Base-by-base conservation (phyloP, 1,284 basidiomycete species). In the Vanrija pseudolonga region DNA sequence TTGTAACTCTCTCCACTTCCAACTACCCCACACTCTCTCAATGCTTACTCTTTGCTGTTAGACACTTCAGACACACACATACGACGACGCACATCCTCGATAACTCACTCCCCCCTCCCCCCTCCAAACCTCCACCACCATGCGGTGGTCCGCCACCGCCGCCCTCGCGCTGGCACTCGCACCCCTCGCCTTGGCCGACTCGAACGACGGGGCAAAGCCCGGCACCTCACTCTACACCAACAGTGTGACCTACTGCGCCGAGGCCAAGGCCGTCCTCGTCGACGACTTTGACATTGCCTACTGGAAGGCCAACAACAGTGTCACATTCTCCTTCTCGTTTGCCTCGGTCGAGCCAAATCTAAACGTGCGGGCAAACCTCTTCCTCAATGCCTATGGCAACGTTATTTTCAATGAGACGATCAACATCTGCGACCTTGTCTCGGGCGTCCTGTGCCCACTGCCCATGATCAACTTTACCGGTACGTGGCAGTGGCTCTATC, bases 391-490 rank as follows among this genome's bases (percentile, higher is more conserved):
- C 19, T 95, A 94, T 64, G 91, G 90, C 55, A 83, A 84, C 71
- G 80, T 84, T 40, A 82, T 86, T 14, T 65, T 92, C 64, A 94
- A 94, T 69, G 67, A 86, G 61, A 88, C 88, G 17, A 75, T 93
- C 60, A 63, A 79, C 56, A 65, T 95, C 28, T 95, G 92, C 79
- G 77, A 77, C 51, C 80, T 89, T 41, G 80, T 93, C 24, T 72
- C 78, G 55, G 89, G 89, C 36, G 85, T 85, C n/a, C 79, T 95
- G 12, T 96, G 92, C 70, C 90, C 91, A 0, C 80, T 95, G 3
- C 91, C 91, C 2, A 81, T 83, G 65, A 88, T 90, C 79, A 88
- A 90, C 67, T 91, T 95, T 68, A 85, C 84, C 19, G 90, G 90
- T 51, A 54, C 61, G 74, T 69, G 9, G 7, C 17, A n/a, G n/a